Base-by-base conservation (phyloP, 2,329 filamentous ascomycete genomes). In the Trichoderma asperellum region DNA sequence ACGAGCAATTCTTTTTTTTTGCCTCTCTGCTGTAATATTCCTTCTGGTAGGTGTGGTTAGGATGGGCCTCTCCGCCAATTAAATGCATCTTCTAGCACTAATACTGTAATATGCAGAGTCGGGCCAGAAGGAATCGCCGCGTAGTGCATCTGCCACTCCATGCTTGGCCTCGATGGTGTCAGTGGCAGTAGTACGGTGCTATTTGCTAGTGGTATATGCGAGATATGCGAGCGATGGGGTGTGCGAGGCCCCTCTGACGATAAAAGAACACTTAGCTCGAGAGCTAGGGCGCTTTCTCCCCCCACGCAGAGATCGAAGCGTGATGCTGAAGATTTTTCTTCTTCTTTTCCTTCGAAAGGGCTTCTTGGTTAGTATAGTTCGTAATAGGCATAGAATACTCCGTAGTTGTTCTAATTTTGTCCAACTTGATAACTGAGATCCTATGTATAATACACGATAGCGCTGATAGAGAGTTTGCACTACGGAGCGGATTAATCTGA, bases 271-370 rank as follows among this genome's bases (percentile, higher is more conserved):
- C 35, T 37, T 67, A 52, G 63, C 55, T 67, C 16, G 16, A 12
- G 18, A 16, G 29, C 63, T 59, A 59, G 24, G 43, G 18, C 40
- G 40, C 40, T 43, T 43, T 7, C 34, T n/a, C 5, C 29, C 63
- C 63, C 63, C 63, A 37, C 40, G 21, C 7, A 27, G 21, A 52
- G 4, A 21, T 18, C 21, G 55, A 59, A 49, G 63, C 63, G 63
- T 67, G 63, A 67, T 67, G 63, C 63, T 67, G 63, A 67, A 67
- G 63, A 59, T 55, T 67, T 67, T 67, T 52, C 18, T 32, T 43
- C 21, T 40, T 40, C 16, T 34, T 56, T 18, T 43, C 18, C 56
- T 35, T 35, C 56, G 40, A 18, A 24, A 16, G 32, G 32, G 2
- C 35, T 37, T 59, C 56, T 59, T 59, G 10, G n/a, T n/a, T 53